phyloP scores from a whole-genome alignment of 768 basidiomycete genomes.

The Tubosaeta brunneosetosa region DNA sequence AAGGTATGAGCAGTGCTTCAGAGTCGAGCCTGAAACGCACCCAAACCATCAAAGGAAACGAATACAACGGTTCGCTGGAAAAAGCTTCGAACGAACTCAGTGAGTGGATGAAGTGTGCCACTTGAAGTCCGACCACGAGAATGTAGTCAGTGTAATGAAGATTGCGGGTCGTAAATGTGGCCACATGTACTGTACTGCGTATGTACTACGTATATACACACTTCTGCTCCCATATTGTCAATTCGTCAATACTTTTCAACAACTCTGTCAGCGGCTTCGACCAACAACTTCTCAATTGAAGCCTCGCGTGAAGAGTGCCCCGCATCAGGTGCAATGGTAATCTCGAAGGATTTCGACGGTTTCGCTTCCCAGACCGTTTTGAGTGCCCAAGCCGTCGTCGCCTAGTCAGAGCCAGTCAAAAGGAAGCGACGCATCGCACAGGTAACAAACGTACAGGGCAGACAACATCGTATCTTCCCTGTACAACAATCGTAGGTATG shows the following conservation, averaged over 20 bases:
- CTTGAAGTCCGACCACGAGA: neutral
- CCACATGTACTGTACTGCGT: too few species aligned
- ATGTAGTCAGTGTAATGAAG: neutral
- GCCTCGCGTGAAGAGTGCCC: slow-evolving; percentile 81
- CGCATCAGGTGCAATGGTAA: slow-evolving; percentile 78
- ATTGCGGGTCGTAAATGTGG: neutral
- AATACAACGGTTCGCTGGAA: slow-evolving; percentile 77
- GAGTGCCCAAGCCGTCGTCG: slow-evolving; percentile 74
- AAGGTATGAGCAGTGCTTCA: neutral
- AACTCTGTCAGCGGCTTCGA: slow-evolving; percentile 47
- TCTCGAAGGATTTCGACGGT: slow-evolving; percentile 30
- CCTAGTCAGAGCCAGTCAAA: slow-evolving; percentile 35
- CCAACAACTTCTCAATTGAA: slow-evolving; percentile 63
- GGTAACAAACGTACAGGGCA: slow-evolving; percentile 58
- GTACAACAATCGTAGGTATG: slow-evolving; percentile 77
- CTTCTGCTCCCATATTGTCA: neutral
- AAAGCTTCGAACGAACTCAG: slow-evolving; percentile 14
- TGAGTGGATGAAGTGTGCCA: too few species aligned
- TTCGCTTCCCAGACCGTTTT: slow-evolving; percentile 82
- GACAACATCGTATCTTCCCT: slow-evolving; percentile 86
- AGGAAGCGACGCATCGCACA: neutral
- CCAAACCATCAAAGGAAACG: slow-evolving; percentile 74
- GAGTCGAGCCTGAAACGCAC: neutral
- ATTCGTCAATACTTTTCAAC: slow-evolving; percentile 20
- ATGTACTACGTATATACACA: too few species aligned